These are phyloP conservation scores for Carnegiea gigantea DNA, from an alignment of 179 eudicot species.

Conservation along the genomic window DNA sequence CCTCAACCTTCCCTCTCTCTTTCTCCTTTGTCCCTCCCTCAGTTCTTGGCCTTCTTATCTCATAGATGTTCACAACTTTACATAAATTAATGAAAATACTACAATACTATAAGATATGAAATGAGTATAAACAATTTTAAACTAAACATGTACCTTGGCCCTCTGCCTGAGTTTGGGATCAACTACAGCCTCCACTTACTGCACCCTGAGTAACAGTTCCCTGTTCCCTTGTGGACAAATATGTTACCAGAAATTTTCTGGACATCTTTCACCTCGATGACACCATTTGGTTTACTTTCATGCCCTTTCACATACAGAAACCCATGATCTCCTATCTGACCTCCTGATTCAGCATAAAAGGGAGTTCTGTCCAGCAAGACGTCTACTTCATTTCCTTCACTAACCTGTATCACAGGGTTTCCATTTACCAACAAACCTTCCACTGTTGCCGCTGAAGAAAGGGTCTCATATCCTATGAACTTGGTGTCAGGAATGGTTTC, in stretches of 20 bases:
- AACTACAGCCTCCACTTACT: slow-evolving; percentile 86
- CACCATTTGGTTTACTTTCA: slow-evolving; percentile 49
- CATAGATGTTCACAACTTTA: background rate
- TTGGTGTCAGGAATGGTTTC: slow-evolving; percentile 65
- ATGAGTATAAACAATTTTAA: slow-evolving; percentile 15
- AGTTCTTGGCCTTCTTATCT: background rate
- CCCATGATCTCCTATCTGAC: slow-evolving; percentile 94
- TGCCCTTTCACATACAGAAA: slow-evolving; percentile 51
- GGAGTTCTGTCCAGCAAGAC: slow-evolving; percentile 84
- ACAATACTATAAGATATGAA: background rate
- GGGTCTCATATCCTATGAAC: slow-evolving; percentile 82
- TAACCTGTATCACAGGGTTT: slow-evolving; percentile 57
- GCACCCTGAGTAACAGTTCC: slow-evolving; percentile 69
- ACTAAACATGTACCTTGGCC: slow-evolving; percentile 55
- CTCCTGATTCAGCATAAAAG: slow-evolving; percentile 98
- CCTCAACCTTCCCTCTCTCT: background rate
- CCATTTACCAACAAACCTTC: slow-evolving; percentile 77
- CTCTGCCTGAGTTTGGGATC: slow-evolving; percentile 85
- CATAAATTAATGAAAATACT: background rate
- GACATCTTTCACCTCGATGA: slow-evolving; percentile 83
- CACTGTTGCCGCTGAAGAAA: slow-evolving; percentile 58
- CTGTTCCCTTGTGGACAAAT: slow-evolving; percentile 77
- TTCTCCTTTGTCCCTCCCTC: background rate
- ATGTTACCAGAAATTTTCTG: slow-evolving; percentile 69
- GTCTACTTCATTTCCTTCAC: slow-evolving; percentile 85